Percentiles rank a stretch among this genome's conserved stretches.
These are phyloP conservation scores for Plasmodium relictum DNA, from an alignment of 169 alveolate species.

Conservation along the genomic window DNA sequence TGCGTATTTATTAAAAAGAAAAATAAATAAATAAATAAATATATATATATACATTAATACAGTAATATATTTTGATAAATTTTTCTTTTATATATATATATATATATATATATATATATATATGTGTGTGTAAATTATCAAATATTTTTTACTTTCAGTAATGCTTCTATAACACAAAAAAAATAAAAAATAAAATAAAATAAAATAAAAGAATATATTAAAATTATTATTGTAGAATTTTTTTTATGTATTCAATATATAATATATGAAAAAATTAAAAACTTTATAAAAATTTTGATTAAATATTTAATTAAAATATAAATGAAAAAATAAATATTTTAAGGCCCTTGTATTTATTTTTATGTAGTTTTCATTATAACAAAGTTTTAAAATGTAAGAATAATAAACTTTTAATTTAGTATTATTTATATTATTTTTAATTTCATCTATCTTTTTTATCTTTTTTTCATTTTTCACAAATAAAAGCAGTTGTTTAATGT, in stretches of 20 bases:
- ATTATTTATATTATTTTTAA: not conserved
- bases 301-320: constrained; percentile 15
- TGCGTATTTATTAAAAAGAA: too few relatives aligned
- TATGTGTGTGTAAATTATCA: not conserved
- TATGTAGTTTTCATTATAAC: constrained; percentile 38
- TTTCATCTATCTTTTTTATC: not conserved
- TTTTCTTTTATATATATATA: not conserved
- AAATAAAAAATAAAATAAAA: not conserved
- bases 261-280: not conserved
- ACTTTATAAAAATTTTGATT: not conserved
- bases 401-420: constrained; percentile 18
- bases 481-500: constrained; percentile 8
- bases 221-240: not conserved
- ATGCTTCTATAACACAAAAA: not conserved
- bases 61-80: too few relatives aligned
- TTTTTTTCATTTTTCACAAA: not conserved
- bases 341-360: constrained; percentile 71
- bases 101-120: not conserved
- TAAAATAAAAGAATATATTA: not conserved
- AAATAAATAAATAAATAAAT: too few relatives aligned
- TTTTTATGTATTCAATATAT: not conserved
- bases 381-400: constrained; percentile 34
- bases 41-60: too few relatives aligned
- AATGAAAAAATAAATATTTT: constrained; percentile 23
- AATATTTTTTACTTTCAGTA: not conserved